phyloP scores from a whole-genome alignment of 129 eudicot genomes.

The Centella asiatica region DNA sequence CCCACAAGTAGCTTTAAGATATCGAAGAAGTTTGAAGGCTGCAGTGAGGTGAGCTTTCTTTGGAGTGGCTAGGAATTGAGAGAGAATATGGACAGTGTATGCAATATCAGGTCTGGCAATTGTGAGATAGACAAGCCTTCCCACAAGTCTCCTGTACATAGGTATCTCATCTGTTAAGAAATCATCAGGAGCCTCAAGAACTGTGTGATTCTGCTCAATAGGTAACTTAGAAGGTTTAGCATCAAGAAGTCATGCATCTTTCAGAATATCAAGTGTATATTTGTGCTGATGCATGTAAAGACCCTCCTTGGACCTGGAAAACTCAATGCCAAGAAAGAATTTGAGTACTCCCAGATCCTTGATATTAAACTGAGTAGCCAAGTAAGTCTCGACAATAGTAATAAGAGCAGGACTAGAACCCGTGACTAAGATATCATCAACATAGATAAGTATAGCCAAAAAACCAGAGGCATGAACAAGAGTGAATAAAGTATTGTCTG shows the following conservation, averaged over 20 bases:
- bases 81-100: neutral
- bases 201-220: neutral
- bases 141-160: neutral
- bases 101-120: neutral
- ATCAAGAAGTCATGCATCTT: neutral
- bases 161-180: neutral
- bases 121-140: neutral
- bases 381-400: neutral
- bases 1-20: neutral
- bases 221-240: neutral
- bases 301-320: neutral
- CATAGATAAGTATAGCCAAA: too few relatives aligned
- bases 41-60: neutral
- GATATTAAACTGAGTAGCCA: neutral
- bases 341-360: neutral
- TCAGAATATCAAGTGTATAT: neutral
- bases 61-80: neutral
- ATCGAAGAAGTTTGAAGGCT: neutral
- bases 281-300: neutral
- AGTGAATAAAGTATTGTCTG: neutral
- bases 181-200: neutral
- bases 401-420: neutral
- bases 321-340: neutral
- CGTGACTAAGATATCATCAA: neutral
- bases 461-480: too few relatives aligned